Evolutionary conservation across 2,329 filamentous ascomycete genomes (phyloP).

Genomic region (Xylariales sp.): DNA sequence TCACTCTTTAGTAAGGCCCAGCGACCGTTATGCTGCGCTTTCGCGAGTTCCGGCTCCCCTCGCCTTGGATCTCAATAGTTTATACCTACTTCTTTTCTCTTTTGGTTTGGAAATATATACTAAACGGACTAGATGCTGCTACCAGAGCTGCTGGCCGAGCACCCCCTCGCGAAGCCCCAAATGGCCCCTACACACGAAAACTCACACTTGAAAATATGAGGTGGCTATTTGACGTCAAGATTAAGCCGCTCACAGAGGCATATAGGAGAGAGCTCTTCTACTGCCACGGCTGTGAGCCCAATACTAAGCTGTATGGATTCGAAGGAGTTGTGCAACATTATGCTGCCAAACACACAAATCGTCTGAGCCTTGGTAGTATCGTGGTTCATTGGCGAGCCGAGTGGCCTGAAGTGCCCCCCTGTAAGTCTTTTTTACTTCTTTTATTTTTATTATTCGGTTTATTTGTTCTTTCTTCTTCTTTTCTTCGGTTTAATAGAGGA

Average conservation of each 20-base stretch:
- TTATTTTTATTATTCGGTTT: neutral
- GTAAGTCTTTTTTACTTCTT: conserved; percentile 50
- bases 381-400: conserved; percentile 84
- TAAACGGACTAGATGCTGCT: conserved; percentile 50
- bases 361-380: conserved; percentile 76
- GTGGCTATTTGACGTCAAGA: conserved; percentile 82
- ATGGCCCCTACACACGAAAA: conserved; percentile 60
- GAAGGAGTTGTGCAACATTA: conserved; percentile 86
- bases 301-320: conserved; percentile 77
- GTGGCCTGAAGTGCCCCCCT: conserved; percentile 82
- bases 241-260: conserved; percentile 75
- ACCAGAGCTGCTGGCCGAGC: conserved; percentile 59
- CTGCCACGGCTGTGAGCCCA: conserved; percentile 75
- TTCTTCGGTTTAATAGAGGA: no score
- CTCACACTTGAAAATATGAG: conserved; percentile 81
- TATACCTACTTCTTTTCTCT: neutral
- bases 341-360: conserved; percentile 81
- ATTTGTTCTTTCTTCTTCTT: no score
- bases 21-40: neutral
- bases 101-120: conserved; percentile 1
- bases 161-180: conserved; percentile 60
- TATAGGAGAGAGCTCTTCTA: conserved; percentile 79
- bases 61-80: neutral
- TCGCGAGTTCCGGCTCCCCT: neutral
- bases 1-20: neutral